Conservation (phyloP, 2,329 filamentous ascomycete genomes). For the Aspergillus uvarum region DNA sequence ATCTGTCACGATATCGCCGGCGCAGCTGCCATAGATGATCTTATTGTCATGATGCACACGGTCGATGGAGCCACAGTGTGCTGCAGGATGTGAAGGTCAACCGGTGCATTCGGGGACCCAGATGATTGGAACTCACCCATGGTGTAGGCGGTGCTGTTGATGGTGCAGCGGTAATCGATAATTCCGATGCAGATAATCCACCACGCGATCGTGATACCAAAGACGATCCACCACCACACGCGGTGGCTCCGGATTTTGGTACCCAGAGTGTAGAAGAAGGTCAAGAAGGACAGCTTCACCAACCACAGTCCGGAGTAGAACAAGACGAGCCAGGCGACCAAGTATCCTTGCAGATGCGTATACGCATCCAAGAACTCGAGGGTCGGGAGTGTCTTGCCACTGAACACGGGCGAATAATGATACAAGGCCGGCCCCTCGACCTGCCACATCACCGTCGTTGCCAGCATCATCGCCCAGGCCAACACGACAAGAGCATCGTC, state of each 20-base stretch:
- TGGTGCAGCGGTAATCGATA: slow-evolving; percentile 21
- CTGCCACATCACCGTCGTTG: slow-evolving; percentile 19
- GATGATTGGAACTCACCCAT: slow-evolving; percentile 14
- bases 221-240: slow-evolving; percentile 21
- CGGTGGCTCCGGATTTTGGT: slow-evolving; percentile 16
- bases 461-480: slow-evolving; percentile 20
- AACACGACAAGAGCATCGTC: slow-evolving; percentile 8
- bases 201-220: slow-evolving; percentile 9
- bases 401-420: slow-evolving; percentile 8
- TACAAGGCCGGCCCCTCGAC: slow-evolving; percentile 14
- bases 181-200: slow-evolving; percentile 17
- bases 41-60: slow-evolving; percentile 21
- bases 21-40: slow-evolving; percentile 17
- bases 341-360: too few species aligned
- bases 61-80: slow-evolving; percentile 10
- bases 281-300: slow-evolving; percentile 21
- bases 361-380: not conserved
- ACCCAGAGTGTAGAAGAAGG: slow-evolving; percentile 19
- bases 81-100: not conserved
- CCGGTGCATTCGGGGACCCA: not conserved
- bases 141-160: slow-evolving; percentile 13
- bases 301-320: slow-evolving; percentile 19
- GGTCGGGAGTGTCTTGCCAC: slow-evolving; percentile 1
- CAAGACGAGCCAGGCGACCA: slow-evolving; percentile 15
- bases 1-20: slow-evolving; percentile 19